Base-by-base conservation (phyloP, 2,329 filamentous ascomycete genomes). In the Nemania diffusa region DNA sequence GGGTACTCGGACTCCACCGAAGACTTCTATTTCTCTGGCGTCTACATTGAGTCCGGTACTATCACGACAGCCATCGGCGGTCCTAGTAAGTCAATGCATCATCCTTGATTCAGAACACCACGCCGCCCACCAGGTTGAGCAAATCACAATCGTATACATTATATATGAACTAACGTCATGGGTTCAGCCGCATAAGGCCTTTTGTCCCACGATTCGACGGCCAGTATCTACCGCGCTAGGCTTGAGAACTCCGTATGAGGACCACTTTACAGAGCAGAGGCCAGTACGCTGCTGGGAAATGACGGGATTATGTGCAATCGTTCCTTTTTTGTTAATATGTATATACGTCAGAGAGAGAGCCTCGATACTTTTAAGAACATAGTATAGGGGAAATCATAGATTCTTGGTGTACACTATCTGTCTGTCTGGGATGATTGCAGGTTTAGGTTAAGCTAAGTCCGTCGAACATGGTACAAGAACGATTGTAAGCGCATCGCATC, bases 11-110 rank as follows among this genome's bases (percentile, higher is more conserved):
- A 88, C 53, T 78, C 75, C 2, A 82, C 78, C 37, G 90, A 92
- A 81, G 90, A 92, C 76, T 91, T 90, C 83, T 92, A 87, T 77
- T 93, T 91, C 80, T 90, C 87, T 2, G 90, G 91, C 17, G 88
- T 92, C 7, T 93, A 91, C 73, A 83, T 93, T 58, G 91, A 93
- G 83, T 83, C 81, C 55, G 88, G 87, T 15, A 29, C 75, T 20
- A 78, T 81, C 46, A 81, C 80, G 44, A 81, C 79, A 29, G 67
- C 74, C 26, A 70, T 79, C 29, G 70, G 74, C 50, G 76, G 77
- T 5, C 75, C 76, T 5, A 62, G 72, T 74, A 63, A 65, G 65
- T 62, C 13, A 51, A 52, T 20, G 44, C 17, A 29, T 42, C 15
- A 29, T 42, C 29, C n/a, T 17, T 56, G 2, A 22, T 34, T 63